A percentile compares a stretch with the other conserved stretches of the same genome.
Evolutionary conservation across 306 rosid species (phyloP).

Genomic region (Gastrolobium bilobum): DNA sequence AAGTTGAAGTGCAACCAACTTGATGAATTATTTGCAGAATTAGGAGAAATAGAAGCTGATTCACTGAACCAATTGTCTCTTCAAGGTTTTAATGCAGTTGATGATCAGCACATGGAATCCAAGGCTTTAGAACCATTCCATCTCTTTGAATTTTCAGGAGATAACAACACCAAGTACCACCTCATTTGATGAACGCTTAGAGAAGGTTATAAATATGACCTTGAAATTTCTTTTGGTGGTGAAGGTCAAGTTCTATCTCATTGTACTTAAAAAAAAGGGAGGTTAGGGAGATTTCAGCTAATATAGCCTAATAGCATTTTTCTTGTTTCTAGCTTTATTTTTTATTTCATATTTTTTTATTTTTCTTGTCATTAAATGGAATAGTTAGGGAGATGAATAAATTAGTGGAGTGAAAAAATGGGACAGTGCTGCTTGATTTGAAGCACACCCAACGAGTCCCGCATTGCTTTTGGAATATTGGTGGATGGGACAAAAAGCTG

Average conservation of each 20-base stretch:
- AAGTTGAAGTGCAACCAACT: constrained; percentile 40
- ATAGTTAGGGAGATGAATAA: constrained; percentile 25
- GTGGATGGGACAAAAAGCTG: constrained; percentile 94
- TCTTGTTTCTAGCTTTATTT: not conserved
- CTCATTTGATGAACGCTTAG: constrained; percentile 41
- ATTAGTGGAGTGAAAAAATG: constrained; percentile 34
- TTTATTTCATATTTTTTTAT: not conserved
- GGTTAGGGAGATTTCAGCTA: constrained; percentile 39
- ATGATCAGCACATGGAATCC: constrained; percentile 52
- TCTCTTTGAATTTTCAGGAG: constrained; percentile 65
- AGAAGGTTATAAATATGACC: constrained; percentile 47
- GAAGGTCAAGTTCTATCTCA: constrained; percentile 31
- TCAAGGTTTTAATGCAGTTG: constrained; percentile 48
- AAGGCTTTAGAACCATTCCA: constrained; percentile 65
- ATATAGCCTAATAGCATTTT: constrained; percentile 10
- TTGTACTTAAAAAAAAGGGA: not conserved
- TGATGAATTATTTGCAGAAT: constrained; percentile 72
- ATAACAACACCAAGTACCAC: constrained; percentile 41
- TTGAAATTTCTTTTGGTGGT: constrained; percentile 33
- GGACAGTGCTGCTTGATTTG: constrained; percentile 59
- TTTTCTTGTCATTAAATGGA: constrained; percentile 52
- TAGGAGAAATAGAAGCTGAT: constrained; percentile 65
- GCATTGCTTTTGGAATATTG: constrained; percentile 74
- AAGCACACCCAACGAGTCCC: constrained; percentile 62
- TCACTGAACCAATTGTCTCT: constrained; percentile 65